phyloP scores from a whole-genome alignment of 73 alveolate species.

The Paramecium sonneborni region DNA sequence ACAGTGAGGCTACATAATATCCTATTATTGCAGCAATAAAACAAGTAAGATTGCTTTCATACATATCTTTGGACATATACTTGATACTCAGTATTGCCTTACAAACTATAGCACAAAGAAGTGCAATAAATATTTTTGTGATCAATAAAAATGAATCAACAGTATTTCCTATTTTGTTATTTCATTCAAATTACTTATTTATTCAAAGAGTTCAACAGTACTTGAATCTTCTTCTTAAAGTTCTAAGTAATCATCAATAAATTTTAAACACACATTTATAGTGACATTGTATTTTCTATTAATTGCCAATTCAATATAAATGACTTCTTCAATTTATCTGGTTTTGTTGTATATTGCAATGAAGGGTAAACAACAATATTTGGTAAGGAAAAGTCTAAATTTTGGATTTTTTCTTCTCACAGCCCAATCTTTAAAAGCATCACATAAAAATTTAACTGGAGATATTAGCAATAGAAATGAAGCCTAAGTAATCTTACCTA shows the following conservation, averaged over 20 bases:
- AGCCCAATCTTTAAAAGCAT: constrained; percentile 6
- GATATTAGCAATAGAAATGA: background rate
- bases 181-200: constrained; percentile 9
- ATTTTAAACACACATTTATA: background rate
- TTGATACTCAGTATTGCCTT: background rate
- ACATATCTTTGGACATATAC: background rate
- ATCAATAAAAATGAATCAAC: background rate
- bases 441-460: constrained; percentile 9
- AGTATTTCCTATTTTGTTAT: background rate
- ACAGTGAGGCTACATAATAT: constrained; percentile 1
- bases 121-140: background rate
- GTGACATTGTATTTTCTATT: background rate
- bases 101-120: background rate
- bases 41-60: background rate
- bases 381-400: background rate
- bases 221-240: background rate
- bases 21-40: constrained; percentile 32
- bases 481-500: background rate
- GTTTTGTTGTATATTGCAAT: background rate
- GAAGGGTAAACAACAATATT: background rate
- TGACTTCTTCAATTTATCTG: background rate
- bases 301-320: background rate
- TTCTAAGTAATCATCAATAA: background rate
- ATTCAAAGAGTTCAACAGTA: background rate
- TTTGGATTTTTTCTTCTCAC: background rate